Conservation (phyloP, 345 rosid genomes). For the Xanthoceras sorbifolium region DNA sequence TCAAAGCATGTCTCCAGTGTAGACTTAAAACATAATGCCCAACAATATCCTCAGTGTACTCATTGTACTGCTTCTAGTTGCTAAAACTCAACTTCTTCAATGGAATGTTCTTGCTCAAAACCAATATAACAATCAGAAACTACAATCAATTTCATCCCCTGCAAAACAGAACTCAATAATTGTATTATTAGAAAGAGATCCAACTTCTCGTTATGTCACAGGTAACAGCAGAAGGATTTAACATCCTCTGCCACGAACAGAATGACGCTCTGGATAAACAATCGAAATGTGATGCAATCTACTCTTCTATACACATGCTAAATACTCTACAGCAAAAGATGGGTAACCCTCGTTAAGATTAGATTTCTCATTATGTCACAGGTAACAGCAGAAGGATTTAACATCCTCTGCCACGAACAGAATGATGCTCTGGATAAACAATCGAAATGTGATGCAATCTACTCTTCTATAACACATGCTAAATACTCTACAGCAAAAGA, state of each 20-base stretch:
- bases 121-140: constrained; percentile 96
- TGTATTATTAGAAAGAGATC: not conserved
- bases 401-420: not conserved
- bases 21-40: not conserved
- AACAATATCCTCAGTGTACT: not conserved
- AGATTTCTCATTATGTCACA: not conserved
- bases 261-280: not conserved
- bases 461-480: not conserved
- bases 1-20: not conserved
- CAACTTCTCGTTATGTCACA: not conserved
- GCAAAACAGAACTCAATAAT: constrained; percentile 23
- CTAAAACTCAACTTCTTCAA: constrained; percentile 47
- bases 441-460: not conserved
- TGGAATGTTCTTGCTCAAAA: constrained; percentile 73
- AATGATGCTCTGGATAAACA: not conserved
- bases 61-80: constrained; percentile 7
- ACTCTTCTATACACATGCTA: not conserved
- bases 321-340: not conserved
- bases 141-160: constrained; percentile 73
- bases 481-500: not conserved
- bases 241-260: not conserved
- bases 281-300: not conserved
- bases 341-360: no score
- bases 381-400: not conserved
- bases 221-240: not conserved